phyloP scores from a whole-genome alignment of 768 basidiomycete species.

The Amanita phalloides region DNA sequence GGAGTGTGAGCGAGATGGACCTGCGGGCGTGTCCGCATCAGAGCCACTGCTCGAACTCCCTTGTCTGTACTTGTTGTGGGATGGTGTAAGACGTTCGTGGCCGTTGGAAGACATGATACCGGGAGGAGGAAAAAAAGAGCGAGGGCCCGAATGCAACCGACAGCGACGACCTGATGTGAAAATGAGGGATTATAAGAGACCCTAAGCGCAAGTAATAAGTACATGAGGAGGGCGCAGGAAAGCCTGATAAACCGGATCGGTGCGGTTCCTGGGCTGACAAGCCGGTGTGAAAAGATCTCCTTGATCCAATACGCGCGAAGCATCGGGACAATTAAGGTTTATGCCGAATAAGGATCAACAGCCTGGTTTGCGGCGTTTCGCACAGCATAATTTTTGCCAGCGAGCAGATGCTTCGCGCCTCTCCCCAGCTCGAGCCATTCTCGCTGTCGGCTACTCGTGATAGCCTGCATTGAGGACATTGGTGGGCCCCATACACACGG shows the following conservation, averaged over 20 bases:
- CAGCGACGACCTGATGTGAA: not conserved
- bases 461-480: too few relatives aligned
- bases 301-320: not conserved
- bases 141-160: not conserved
- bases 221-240: not conserved
- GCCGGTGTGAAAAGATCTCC: constrained; percentile 3
- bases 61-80: constrained; percentile 16
- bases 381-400: not conserved
- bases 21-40: constrained; percentile 18
- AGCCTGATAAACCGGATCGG: not conserved
- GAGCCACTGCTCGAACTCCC: constrained; percentile 13
- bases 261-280: not conserved
- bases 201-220: not conserved
- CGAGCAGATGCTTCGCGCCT: not conserved
- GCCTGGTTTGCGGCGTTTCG: not conserved
- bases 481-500: too few relatives aligned
- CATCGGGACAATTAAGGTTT: not conserved
- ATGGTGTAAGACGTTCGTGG: constrained; percentile 16
- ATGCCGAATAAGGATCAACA: not conserved
- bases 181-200: not conserved
- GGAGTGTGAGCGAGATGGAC: constrained; percentile 22
- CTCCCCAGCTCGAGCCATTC: not conserved
- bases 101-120: not conserved
- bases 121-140: not conserved
- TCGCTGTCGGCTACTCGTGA: not conserved